Conservation (phyloP, 208 protist species). For the Acanthamoeba lenticulata region DNA sequence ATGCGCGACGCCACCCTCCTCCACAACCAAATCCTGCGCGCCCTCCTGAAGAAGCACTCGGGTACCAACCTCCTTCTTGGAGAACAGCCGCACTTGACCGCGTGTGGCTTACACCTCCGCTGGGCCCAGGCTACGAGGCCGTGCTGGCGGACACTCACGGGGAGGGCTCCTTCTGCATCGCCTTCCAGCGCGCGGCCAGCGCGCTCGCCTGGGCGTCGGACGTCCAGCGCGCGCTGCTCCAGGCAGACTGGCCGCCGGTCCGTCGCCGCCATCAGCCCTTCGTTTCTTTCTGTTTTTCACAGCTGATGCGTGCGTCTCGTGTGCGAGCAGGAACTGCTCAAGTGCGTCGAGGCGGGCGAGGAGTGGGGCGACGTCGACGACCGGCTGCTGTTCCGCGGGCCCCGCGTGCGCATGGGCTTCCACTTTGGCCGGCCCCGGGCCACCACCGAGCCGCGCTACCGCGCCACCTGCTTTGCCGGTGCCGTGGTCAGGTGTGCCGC, state of each 20-base stretch:
- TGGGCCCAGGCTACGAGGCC: neutral
- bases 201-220: neutral
- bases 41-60: neutral
- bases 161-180: constrained; percentile 63
- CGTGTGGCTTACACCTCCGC: neutral
- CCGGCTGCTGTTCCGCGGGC: constrained; percentile 1
- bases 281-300: neutral
- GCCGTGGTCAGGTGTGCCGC: neutral
- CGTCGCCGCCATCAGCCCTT: neutral
- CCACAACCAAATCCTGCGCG: neutral
- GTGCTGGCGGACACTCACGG: neutral
- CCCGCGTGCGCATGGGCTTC: constrained; percentile 31
- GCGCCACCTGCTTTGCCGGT: neutral
- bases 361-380: neutral
- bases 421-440: neutral
- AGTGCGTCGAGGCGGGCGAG: neutral
- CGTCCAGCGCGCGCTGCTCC: constrained; percentile 35
- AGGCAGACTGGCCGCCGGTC: constrained; percentile 29
- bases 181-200: constrained; percentile 15
- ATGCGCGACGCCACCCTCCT: neutral
- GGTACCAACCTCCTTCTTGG: too few relatives aligned
- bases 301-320: neutral
- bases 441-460: neutral
- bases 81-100: too few relatives aligned
- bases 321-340: constrained; percentile 16